Conservation (phyloP, 257 asterid species). For the Fraxinus anomala region DNA sequence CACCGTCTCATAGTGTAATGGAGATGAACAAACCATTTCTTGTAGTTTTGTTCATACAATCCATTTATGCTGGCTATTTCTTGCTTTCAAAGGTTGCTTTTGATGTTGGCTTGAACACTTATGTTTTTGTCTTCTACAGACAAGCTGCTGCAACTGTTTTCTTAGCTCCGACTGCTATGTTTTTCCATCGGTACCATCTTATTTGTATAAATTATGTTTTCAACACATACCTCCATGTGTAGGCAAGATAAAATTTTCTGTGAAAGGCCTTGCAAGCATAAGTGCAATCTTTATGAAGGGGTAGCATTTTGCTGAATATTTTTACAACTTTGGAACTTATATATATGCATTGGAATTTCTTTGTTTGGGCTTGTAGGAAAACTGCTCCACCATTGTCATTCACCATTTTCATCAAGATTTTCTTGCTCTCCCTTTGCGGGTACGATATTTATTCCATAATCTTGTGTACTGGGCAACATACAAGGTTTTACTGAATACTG, state of each 20-base stretch:
- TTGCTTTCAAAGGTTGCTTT: conserved; percentile 79
- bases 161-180: conserved; percentile 65
- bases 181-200: conserved; percentile 48
- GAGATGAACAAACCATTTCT: conserved; percentile 43
- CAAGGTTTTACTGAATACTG: background rate
- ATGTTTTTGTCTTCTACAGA: conserved; percentile 77
- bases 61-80: conserved; percentile 72
- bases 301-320: too few relatives aligned
- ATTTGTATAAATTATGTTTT: background rate
- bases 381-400: conserved; percentile 68
- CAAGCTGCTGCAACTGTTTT: conserved; percentile 80
- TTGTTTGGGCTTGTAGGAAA: conserved; percentile 48
- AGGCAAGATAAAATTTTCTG: background rate
- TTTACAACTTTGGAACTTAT: background rate
- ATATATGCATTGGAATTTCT: background rate
- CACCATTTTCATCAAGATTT: conserved; percentile 60
- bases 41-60: conserved; percentile 52
- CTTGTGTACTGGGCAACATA: background rate
- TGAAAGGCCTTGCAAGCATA: background rate
- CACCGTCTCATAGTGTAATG: conserved; percentile 20
- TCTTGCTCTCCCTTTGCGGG: conserved; percentile 71
- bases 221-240: background rate
- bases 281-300: background rate
- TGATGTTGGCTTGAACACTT: conserved; percentile 79
- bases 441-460: conserved; percentile 3